These are phyloP conservation scores for Microcyclosporella mali DNA, from an alignment of 2,329 filamentous ascomycete genomes.

Conservation along the genomic window DNA sequence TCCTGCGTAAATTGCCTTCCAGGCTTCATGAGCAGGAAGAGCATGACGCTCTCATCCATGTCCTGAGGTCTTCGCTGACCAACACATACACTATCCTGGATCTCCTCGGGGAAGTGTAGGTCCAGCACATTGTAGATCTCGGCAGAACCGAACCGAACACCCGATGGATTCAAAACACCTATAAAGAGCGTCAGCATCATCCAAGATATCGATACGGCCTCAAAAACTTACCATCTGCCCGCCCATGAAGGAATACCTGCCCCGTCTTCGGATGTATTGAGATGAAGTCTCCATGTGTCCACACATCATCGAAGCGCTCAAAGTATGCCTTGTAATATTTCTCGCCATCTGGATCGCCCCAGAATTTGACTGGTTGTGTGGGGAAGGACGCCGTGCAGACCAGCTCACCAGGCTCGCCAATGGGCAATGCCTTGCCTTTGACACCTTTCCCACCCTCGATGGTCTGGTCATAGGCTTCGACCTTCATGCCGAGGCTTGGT, in stretches of 20 bases:
- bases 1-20: conserved; percentile 50
- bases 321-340: conserved; percentile 45
- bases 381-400: conserved; percentile 65
- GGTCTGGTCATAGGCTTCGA: conserved; percentile 55
- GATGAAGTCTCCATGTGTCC: conserved; percentile 80
- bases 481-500: conserved; percentile 47
- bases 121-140: conserved; percentile 75
- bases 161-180: conserved; percentile 69
- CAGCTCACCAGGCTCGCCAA: conserved; percentile 67
- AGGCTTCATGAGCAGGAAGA: conserved; percentile 56
- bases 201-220: no score
- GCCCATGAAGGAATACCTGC: conserved; percentile 60
- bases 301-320: conserved; percentile 52
- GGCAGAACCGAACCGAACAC: conserved; percentile 71
- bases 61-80: conserved; percentile 63
- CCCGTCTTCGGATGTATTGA: conserved; percentile 62
- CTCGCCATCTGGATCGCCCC: conserved; percentile 37
- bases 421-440: conserved; percentile 47
- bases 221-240: conserved; percentile 56
- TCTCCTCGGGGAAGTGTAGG: conserved; percentile 53
- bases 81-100: conserved; percentile 72
- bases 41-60: conserved; percentile 52
- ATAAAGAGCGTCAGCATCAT: no score
- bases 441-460: conserved; percentile 39
- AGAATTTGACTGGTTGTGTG: conserved; percentile 59